Evolutionary conservation across 306 rosid genomes (phyloP), one percentile per base, ranked within the genome.

Genomic region (Vigna radiata): DNA sequence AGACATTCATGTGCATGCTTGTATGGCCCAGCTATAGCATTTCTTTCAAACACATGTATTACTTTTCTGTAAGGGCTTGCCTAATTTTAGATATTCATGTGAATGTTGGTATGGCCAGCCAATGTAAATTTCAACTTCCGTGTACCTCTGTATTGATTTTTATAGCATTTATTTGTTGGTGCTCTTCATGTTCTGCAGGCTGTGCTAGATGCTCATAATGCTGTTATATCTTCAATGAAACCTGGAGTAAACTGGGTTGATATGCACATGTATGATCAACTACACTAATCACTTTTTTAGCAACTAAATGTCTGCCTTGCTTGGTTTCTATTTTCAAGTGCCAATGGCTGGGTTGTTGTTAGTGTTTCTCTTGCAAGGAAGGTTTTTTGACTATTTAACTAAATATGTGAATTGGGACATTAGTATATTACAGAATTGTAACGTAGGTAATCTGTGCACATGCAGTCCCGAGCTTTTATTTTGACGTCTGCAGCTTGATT

Each of bases 141-240:
- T 31, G 17, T 76, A 70, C 61, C 77, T 49, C 6, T 53, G 14
- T 10, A 47, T 46, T 3, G 49, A 43, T 54, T 12, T 52, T 73
- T 59, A 21, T 82, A 54, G 58, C 25, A 44, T 18, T 61, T 27
- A 18, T 72, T 48, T 74, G 21, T 63, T 68, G 68, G 36, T 63
- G 48, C 49, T 69, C 58, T 31, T 52, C 68, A 59, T 80, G 61
- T 73, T 89, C 47, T 67, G 78, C 86, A 94, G 98, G 96, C 97
- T 84, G 93, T 94, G 82, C 98, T 94, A 75, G 88, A 89, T 70
- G 96, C 98, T 81, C 97, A 94, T 27, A 62, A 94, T 87, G 90
- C 88, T 61, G 98, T 94, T 73, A 87, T 94, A 83, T 75, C 91
- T 70, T 43, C 83, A 29, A 89, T 91, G 93, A 94, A 80, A 80